These are phyloP conservation scores for Vigna hirtella DNA, from an alignment of 306 rosid genomes.

Conservation along the genomic window DNA sequence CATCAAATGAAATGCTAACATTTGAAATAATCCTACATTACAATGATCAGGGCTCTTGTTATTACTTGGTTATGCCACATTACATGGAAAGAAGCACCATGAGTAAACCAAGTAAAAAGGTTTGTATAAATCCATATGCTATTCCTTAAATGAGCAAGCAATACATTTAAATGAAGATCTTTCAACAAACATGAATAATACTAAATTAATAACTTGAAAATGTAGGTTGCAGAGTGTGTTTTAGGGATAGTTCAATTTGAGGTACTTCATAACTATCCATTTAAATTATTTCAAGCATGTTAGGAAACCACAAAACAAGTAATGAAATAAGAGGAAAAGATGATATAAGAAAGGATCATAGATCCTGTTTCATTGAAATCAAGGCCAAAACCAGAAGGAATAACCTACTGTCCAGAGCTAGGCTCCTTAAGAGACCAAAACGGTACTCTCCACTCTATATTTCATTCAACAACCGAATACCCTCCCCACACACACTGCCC, in stretches of 20 bases:
- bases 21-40: too few species aligned
- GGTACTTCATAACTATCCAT: background rate
- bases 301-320: too few species aligned
- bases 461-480: too few species aligned
- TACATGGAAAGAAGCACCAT: slow-evolving; percentile 23
- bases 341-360: too few species aligned
- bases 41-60: slow-evolving; percentile 6
- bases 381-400: too few species aligned
- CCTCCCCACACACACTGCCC: too few species aligned
- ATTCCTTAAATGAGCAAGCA: background rate
- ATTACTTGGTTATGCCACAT: slow-evolving; percentile 8
- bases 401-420: too few species aligned
- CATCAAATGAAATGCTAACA: slow-evolving; percentile 24
- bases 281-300: slow-evolving; percentile 20
- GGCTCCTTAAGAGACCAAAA: too few species aligned
- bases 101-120: background rate
- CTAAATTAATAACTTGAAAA: background rate
- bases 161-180: slow-evolving; percentile 2
- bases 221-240: background rate
- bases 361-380: too few species aligned
- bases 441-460: too few species aligned
- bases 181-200: background rate
- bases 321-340: too few species aligned
- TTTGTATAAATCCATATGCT: background rate
- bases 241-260: background rate